A percentile compares a stretch with the other conserved stretches of the same genome.
Evolutionary conservation across 1,284 basidiomycete genomes (phyloP).

Genomic region (Hymenochaete sp.): DNA sequence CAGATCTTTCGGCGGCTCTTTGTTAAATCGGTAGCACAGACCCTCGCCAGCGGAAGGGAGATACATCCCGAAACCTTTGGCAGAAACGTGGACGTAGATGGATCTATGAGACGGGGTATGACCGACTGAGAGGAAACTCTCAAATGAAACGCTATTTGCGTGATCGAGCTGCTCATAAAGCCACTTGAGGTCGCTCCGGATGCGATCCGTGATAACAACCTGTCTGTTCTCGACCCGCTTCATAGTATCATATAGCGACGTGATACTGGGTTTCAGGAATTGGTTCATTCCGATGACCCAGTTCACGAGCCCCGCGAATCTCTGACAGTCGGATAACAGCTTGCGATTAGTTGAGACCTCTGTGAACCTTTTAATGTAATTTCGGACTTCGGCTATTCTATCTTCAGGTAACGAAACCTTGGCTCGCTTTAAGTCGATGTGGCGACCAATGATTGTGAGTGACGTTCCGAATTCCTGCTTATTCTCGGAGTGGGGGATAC

Average conservation of each 20-base stretch:
- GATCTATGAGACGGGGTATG: too few species aligned
- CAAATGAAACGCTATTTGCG: too few species aligned
- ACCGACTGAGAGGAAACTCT: too few species aligned
- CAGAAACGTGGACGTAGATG: too few species aligned
- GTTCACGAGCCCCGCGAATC: slow-evolving; percentile 27
- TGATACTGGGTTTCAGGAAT: slow-evolving; percentile 24
- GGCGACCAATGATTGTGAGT: slow-evolving; percentile 32
- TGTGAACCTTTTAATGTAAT: slow-evolving; percentile 17
- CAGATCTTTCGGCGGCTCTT: too few species aligned
- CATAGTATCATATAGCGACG: slow-evolving; percentile 11
- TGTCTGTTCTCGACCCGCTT: too few species aligned
- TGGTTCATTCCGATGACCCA: slow-evolving; percentile 29
- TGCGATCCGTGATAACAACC: too few species aligned
- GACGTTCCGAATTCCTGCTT: slow-evolving; percentile 31
- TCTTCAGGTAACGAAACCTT: slow-evolving; percentile 24
- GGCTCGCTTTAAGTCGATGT: slow-evolving; percentile 27
- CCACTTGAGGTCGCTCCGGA: too few species aligned
- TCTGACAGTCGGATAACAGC: slow-evolving; percentile 20
- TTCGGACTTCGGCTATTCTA: slow-evolving; percentile 18
- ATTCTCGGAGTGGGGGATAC: slow-evolving; percentile 30
- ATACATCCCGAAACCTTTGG: too few species aligned
- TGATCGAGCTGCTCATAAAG: too few species aligned
- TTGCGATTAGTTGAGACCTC: not conserved
- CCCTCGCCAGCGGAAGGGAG: too few species aligned
- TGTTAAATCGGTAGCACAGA: too few species aligned